Evolutionary conservation across 2,329 filamentous ascomycete species (phyloP).

Genomic region (Pezicula carpinea): DNA sequence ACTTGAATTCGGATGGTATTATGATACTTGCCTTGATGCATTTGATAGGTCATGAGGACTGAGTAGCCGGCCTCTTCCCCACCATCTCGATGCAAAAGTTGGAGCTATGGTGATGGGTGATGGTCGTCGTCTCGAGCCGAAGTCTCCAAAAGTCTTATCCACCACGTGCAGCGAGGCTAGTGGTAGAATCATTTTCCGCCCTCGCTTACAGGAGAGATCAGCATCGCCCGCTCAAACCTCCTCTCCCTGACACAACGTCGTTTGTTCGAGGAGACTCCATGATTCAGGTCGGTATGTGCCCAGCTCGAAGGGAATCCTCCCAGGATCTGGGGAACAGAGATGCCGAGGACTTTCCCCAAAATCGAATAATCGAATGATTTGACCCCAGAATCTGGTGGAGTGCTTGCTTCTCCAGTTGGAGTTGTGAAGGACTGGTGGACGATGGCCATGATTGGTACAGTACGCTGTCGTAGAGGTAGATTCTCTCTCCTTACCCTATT

Average conservation of each 20-base stretch:
- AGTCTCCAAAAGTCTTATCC: not conserved
- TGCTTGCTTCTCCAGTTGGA: not conserved
- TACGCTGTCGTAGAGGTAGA: too few species aligned
- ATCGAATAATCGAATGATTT: not conserved
- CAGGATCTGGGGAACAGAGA: too few species aligned
- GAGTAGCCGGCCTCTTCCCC: not conserved
- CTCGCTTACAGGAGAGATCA: not conserved
- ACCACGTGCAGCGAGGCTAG: not conserved
- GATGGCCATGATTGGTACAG: not conserved
- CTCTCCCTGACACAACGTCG: too few species aligned
- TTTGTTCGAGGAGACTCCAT: not conserved
- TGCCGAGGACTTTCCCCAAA: not conserved
- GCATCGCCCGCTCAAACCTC: not conserved
- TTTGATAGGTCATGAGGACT: not conserved
- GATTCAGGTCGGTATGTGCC: not conserved
- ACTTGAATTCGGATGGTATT: not conserved
- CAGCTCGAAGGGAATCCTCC: too few species aligned
- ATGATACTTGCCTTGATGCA: conserved; percentile 4
- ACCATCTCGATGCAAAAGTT: not conserved
- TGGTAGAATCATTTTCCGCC: not conserved
- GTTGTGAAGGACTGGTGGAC: not conserved
- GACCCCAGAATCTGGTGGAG: not conserved
- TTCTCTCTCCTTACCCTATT: too few species aligned
- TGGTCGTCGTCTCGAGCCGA: not conserved
- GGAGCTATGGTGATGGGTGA: not conserved